Evolutionary conservation across 768 basidiomycete species (phyloP).

Genomic region (Podaxis mareebaensis): DNA sequence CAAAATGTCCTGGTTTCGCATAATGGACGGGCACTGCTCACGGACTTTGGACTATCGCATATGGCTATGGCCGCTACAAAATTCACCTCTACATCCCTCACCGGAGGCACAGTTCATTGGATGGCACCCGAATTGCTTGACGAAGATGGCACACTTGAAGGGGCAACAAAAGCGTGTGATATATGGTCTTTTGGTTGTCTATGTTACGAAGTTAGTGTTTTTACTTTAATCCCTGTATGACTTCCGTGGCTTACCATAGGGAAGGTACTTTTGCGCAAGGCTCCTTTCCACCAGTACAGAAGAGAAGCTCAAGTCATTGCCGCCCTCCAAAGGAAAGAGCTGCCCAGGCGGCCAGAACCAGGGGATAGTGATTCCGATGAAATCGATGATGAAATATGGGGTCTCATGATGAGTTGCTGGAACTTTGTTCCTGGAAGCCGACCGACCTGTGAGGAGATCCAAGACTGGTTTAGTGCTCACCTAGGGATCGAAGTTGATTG

Average conservation of each 20-base stretch:
- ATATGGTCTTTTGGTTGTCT: slow-evolving; percentile 13
- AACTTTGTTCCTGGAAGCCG: background rate
- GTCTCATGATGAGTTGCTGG: background rate
- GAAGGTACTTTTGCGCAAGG: background rate
- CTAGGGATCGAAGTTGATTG: background rate
- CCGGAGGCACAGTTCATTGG: background rate
- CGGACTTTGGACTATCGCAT: slow-evolving; percentile 7
- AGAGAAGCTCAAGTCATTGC: background rate
- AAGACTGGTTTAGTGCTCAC: background rate
- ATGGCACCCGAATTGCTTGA: slow-evolving; percentile 11
- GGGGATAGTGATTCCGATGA: background rate
- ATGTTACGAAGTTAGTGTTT: slow-evolving; percentile 7
- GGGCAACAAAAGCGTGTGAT: background rate
- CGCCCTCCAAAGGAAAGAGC: background rate
- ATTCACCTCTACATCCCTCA: background rate
- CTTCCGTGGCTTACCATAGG: background rate
- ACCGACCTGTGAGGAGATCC: background rate
- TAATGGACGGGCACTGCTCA: slow-evolving; percentile 1
- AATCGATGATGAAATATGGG: background rate
- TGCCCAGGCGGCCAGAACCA: background rate
- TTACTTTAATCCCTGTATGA: background rate
- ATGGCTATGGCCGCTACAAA: background rate
- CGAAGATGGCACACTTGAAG: background rate
- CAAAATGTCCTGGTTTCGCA: slow-evolving; percentile 6
- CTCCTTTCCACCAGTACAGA: slow-evolving; percentile 3